Evolutionary conservation across 2,329 filamentous ascomycete genomes (phyloP).

Genomic region (Phyllosticta paracitricarpa): DNA sequence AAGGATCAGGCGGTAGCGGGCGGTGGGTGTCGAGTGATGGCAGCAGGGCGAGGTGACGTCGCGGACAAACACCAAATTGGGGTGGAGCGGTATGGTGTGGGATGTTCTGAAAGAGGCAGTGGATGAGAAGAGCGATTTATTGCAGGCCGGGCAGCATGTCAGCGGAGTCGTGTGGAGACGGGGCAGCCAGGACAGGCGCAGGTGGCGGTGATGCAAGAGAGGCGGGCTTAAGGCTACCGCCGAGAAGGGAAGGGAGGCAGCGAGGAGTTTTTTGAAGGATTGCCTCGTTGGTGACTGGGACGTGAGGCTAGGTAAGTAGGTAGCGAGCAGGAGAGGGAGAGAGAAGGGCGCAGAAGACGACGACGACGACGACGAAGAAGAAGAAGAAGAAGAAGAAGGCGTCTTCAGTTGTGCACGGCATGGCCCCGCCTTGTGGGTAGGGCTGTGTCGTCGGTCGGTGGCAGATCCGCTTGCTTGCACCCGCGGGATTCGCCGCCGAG

Average conservation of each 20-base stretch:
- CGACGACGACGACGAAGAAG: neutral
- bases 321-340: neutral
- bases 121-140: conserved; percentile 7
- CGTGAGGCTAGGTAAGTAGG: too few relatives aligned
- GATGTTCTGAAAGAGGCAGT: neutral
- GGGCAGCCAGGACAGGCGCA: conserved; percentile 6
- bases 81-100: neutral
- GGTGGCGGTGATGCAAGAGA: conserved; percentile 10
- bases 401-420: neutral
- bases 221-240: conserved; percentile 9
- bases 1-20: neutral
- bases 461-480: neutral
- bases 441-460: conserved; percentile 8
- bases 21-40: neutral
- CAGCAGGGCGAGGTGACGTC: conserved; percentile 4
- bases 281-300: too few relatives aligned
- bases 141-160: conserved; percentile 7
- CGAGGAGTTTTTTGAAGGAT: too few relatives aligned
- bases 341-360: too few relatives aligned
- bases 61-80: conserved; percentile 6
- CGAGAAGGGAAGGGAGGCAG: neutral
- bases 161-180: conserved; percentile 8
- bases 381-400: neutral
- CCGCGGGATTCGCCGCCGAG: neutral
- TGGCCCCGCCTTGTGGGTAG: conserved; percentile 7